phyloP scores from a whole-genome alignment of 2,329 filamentous ascomycete genomes.

The Beauveria sp. region DNA sequence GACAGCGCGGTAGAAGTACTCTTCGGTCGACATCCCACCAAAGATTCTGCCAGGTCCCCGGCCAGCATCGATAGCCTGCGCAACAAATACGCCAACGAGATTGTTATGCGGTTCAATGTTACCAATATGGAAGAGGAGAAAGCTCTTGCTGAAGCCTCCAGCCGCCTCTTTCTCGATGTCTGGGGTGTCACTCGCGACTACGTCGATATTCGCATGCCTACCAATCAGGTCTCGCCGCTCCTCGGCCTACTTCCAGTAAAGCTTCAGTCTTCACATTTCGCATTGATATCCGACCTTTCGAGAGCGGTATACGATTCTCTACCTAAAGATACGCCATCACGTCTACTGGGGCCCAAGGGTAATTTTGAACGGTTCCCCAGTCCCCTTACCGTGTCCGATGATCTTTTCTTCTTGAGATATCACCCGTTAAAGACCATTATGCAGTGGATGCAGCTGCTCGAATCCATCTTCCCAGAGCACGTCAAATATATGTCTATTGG shows the following conservation, averaged over 20 bases:
- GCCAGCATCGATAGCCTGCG: slow-evolving; percentile 26
- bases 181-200: slow-evolving; percentile 80
- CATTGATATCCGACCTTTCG: slow-evolving; percentile 73
- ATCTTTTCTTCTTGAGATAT: slow-evolving; percentile 88
- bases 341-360: slow-evolving; percentile 19
- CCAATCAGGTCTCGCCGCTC: slow-evolving; percentile 69
- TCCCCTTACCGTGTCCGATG: slow-evolving; percentile 40
- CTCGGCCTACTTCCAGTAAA: slow-evolving; percentile 70
- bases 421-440: slow-evolving; percentile 74
- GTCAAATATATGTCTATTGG: slow-evolving; percentile 70
- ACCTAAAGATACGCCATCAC: slow-evolving; percentile 18
- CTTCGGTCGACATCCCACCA: slow-evolving; percentile 37
- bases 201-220: slow-evolving; percentile 75
- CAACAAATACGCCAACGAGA: slow-evolving; percentile 62
- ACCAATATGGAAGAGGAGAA: slow-evolving; percentile 59
- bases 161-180: slow-evolving; percentile 75
- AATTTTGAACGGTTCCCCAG: slow-evolving; percentile 22
- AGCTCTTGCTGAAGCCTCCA: slow-evolving; percentile 64
- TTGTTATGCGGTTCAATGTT: slow-evolving; percentile 86
- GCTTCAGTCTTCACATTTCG: slow-evolving; percentile 62
- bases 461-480: slow-evolving; percentile 82
- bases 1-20: slow-evolving; percentile 42
- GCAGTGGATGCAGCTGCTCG: slow-evolving; percentile 87
- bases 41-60: slow-evolving; percentile 17
- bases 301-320: slow-evolving; percentile 59